phyloP scores from a whole-genome alignment of 2,329 filamentous ascomycete genomes.

The Ophiobolus disseminans region DNA sequence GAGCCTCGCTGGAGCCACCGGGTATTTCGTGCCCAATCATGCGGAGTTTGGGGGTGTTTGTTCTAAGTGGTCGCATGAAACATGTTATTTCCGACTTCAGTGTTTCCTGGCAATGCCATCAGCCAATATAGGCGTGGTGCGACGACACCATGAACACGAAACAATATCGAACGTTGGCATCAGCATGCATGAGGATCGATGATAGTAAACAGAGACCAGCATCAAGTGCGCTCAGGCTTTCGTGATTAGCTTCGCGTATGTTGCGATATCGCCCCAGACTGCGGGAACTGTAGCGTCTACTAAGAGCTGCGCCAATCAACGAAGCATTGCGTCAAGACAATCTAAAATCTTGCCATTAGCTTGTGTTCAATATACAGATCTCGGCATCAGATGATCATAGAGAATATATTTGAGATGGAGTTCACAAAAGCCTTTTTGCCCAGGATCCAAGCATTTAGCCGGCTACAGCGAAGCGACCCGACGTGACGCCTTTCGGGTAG shows the following conservation, averaged over 20 bases:
- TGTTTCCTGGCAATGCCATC: constrained; percentile 3
- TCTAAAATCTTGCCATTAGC: constrained; percentile 17
- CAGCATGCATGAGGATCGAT: no score
- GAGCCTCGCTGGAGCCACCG: constrained; percentile 28
- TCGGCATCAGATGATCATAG: constrained; percentile 17
- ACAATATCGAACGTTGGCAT: neutral
- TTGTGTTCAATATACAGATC: constrained; percentile 16
- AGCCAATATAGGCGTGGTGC: constrained; percentile 2
- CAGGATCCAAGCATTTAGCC: constrained; percentile 36
- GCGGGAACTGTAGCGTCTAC: constrained; percentile 14
- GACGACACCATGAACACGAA: neutral
- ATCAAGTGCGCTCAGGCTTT: neutral
- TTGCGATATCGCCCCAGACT: constrained; percentile 12
- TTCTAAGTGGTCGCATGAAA: constrained; percentile 6
- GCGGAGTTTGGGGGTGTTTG: neutral
- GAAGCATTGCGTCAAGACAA: constrained; percentile 21
- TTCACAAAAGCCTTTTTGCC: constrained; percentile 27
- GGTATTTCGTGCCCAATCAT: constrained; percentile 27
- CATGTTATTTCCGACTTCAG: constrained; percentile 5
- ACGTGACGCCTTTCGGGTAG: no score
- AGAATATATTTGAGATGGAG: constrained; percentile 9
- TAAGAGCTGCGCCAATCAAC: constrained; percentile 19
- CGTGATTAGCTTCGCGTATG: neutral
- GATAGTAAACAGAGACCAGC: no score
- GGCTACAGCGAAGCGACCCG: constrained; percentile 17